phyloP scores from a whole-genome alignment of 805 yeast genomes.

The Candida nonsorbophila region DNA sequence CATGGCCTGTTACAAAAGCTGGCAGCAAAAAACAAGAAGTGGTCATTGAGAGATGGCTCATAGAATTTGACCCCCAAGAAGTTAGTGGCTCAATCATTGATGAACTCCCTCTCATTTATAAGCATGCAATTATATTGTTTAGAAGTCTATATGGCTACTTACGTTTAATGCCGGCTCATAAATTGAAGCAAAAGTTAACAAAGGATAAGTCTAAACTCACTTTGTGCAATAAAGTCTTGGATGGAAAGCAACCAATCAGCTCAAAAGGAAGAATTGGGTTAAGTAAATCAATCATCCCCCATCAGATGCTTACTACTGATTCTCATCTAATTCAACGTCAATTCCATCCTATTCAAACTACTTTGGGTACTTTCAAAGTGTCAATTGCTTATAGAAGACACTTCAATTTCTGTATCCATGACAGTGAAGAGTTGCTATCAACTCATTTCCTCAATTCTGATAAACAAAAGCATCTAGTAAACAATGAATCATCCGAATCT shows the following conservation, averaged over 20 bases:
- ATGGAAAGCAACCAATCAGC: constrained; percentile 73
- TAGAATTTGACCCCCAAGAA: constrained; percentile 62
- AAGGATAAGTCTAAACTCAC: constrained; percentile 21
- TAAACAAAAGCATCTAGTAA: constrained; percentile 3
- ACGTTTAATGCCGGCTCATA: constrained; percentile 68
- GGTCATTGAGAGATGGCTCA: constrained; percentile 91
- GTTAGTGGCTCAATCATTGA: constrained; percentile 30
- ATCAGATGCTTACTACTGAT: constrained; percentile 25
- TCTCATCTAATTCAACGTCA: constrained; percentile 57
- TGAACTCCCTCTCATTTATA: constrained; percentile 67
- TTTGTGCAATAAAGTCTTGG: constrained; percentile 59
- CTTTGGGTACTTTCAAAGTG: constrained; percentile 65
- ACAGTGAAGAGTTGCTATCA: constrained; percentile 59
- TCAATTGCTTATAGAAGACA: constrained; percentile 78
- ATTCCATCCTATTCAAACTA: constrained; percentile 69
- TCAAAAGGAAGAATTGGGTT: constrained; percentile 84
- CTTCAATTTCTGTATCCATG: constrained; percentile 60
- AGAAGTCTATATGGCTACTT: constrained; percentile 66
- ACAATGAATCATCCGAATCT: constrained; percentile 1
- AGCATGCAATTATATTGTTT: constrained; percentile 67
- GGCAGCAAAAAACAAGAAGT: constrained; percentile 70
- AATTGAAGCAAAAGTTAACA: constrained; percentile 37
- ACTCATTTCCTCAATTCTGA: constrained; percentile 52
- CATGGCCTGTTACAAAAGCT: constrained; percentile 52
- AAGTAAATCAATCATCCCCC: constrained; percentile 57